Conservation (phyloP, 2,329 filamentous ascomycete genomes). For the Pseudogymnoascus sp. region DNA sequence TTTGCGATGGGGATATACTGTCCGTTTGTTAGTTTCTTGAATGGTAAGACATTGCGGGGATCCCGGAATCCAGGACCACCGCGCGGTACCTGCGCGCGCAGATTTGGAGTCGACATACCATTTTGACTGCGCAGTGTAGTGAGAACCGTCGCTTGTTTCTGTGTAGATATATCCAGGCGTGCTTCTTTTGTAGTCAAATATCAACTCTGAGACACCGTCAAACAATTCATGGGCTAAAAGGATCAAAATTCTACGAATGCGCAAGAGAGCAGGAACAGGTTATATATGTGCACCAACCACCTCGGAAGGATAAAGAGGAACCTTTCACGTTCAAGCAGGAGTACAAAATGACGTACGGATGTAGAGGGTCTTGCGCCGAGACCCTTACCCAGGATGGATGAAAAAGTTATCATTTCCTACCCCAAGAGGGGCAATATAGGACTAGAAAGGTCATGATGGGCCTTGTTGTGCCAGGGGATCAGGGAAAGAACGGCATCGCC, state of each 20-base stretch:
- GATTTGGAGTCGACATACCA: not conserved
- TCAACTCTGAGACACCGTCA: not conserved
- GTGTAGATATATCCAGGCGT: not conserved
- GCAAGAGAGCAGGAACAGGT: not conserved
- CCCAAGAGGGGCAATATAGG: not conserved
- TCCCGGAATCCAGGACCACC: not conserved
- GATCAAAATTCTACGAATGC: not conserved
- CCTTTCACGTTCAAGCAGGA: not conserved
- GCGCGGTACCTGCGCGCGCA: not conserved
- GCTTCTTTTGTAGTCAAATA: not conserved
- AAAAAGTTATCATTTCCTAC: not conserved
- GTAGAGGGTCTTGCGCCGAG: not conserved
- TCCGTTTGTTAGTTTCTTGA: not conserved
- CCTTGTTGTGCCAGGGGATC: not conserved
- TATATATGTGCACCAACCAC: slow-evolving; percentile 6
- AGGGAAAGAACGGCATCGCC: not conserved
- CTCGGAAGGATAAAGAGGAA: not conserved
- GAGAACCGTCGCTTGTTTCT: not conserved
- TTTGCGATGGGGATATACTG: slow-evolving; percentile 8
- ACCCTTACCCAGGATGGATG: not conserved
- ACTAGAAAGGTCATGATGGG: slow-evolving; percentile 2
- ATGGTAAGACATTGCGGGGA: not conserved
- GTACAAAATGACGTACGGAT: not conserved
- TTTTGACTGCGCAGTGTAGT: not conserved
- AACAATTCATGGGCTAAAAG: not conserved